Conservation (phyloP, 129 eudicot genomes). For the Ambrosia artemisiifolia region DNA sequence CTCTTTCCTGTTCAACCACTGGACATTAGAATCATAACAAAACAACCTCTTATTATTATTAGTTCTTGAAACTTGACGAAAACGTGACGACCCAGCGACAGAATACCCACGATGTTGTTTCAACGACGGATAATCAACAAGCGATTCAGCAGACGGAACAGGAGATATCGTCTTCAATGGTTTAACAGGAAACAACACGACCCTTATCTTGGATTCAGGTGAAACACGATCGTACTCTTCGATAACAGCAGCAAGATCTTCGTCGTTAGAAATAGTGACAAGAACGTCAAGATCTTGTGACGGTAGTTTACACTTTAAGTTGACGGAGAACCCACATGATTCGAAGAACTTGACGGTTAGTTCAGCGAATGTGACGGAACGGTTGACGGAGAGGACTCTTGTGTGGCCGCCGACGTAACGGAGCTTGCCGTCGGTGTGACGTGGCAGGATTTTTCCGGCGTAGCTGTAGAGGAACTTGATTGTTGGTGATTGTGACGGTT, state of each 20-base stretch:
- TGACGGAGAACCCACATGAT: conserved; percentile 66
- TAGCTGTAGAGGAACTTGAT: conserved; percentile 86
- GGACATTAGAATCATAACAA: conserved; percentile 13
- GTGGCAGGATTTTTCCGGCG: conserved; percentile 81
- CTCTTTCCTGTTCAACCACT: conserved; percentile 4
- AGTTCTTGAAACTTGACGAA: conserved; percentile 4
- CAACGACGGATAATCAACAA: conserved; percentile 9
- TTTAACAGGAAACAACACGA: conserved; percentile 45
- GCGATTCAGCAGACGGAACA: conserved; percentile 52
- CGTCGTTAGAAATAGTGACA: conserved; percentile 62
- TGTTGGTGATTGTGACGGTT: neutral
- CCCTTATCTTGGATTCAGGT: conserved; percentile 69
- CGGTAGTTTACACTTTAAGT: conserved; percentile 66
- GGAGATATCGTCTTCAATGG: conserved; percentile 49
- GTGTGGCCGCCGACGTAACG: conserved; percentile 82
- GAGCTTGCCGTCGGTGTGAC: conserved; percentile 70
- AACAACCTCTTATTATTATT: conserved; percentile 3
- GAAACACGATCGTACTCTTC: conserved; percentile 58
- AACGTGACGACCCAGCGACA: conserved; percentile 11
- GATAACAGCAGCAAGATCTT: conserved; percentile 53
- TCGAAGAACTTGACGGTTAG: conserved; percentile 63
- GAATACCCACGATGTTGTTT: conserved; percentile 13
- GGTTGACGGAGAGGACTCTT: conserved; percentile 63
- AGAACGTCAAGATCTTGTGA: conserved; percentile 71
- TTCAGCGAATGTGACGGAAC: conserved; percentile 55